Evolutionary conservation across 139 green algal species (phyloP), one percentile per base, ranked within the genome.

Genomic region (Desmodesmus armatus): DNA sequence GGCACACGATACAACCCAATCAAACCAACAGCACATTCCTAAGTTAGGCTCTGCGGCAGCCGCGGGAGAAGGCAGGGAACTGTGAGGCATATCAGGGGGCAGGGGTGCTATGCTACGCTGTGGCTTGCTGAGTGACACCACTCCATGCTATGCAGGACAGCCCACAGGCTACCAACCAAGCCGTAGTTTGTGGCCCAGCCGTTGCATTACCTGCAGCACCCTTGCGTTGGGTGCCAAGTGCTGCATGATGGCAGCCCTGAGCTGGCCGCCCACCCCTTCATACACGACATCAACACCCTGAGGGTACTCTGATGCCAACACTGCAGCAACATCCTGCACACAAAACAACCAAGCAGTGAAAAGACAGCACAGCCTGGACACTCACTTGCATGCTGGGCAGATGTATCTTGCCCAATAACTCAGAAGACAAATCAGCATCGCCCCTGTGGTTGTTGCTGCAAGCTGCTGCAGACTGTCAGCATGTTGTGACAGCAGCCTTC

Each of bases 211-310:
- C 75, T 92, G 78, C 49, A 94, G 81, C 69, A 96, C 39, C 39
- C 87, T 33, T 17, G 90, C 94, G 4, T 67, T 74, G 0, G 90
- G 88, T 0, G 86, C 80, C 53, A 97, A 67, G 79, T 91, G 85
- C 17, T 39, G 29, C 65, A 94, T 76, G 40, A 91, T 62, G 2
- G 83, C 73, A 7, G 87, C 43, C 31, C 87, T 72, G 66, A 97
- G 60, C 11, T n/a, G 29, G 0, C 94, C 94, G 9, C 94, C 94
- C 13, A 96, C 94, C 6, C 94, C 94, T 37, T 97, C 94, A 67
- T 94, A 94, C 67, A 94, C 90, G 2, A 94, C 69, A 60, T 95
- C 90, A 3, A 95, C 35, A 37, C 90, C 89, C 3, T 78, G 7
- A 0, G 88, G 88, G 53, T 70, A 93, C 69, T 89, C 86, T 1